A percentile compares a stretch with the other conserved stretches of the same genome.
Evolutionary conservation across 2,329 filamentous ascomycete genomes (phyloP).

Genomic region (Beauveria medogensis): DNA sequence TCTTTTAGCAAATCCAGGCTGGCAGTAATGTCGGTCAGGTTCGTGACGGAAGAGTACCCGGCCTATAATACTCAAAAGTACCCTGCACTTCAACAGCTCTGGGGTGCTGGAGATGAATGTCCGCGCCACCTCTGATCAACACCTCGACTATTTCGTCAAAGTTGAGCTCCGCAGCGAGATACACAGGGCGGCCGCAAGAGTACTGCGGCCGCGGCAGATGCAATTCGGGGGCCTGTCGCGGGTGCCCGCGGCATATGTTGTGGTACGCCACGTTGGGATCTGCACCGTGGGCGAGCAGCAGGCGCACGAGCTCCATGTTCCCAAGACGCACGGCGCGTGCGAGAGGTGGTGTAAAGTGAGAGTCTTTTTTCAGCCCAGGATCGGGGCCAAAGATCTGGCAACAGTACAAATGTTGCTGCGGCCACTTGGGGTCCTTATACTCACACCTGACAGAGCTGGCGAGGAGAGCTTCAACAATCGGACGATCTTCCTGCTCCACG

Average conservation of each 20-base stretch:
- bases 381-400: background rate
- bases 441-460: background rate
- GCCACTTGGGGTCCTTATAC: conserved; percentile 1
- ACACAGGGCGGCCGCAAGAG: background rate
- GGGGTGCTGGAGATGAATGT: background rate
- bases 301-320: background rate
- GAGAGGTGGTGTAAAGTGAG: conserved; percentile 2
- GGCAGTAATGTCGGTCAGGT: background rate
- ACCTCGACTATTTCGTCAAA: background rate
- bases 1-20: background rate
- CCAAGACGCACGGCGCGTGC: background rate
- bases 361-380: background rate
- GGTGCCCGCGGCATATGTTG: background rate
- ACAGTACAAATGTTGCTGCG: too few species aligned
- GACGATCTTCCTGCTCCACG: background rate
- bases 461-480: background rate
- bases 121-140: background rate
- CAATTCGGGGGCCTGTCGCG: background rate
- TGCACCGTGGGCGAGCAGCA: conserved; percentile 3
- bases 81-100: background rate
- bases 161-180: conserved; percentile 2
- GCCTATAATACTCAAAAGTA: background rate
- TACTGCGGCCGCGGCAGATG: background rate
- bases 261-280: conserved; percentile 5
- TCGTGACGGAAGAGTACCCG: background rate